Percentiles rank a stretch among this genome's conserved stretches.
These are phyloP conservation scores for Rhododendron molle DNA, from an alignment of 148 eudicot genomes.

Conservation along the genomic window DNA sequence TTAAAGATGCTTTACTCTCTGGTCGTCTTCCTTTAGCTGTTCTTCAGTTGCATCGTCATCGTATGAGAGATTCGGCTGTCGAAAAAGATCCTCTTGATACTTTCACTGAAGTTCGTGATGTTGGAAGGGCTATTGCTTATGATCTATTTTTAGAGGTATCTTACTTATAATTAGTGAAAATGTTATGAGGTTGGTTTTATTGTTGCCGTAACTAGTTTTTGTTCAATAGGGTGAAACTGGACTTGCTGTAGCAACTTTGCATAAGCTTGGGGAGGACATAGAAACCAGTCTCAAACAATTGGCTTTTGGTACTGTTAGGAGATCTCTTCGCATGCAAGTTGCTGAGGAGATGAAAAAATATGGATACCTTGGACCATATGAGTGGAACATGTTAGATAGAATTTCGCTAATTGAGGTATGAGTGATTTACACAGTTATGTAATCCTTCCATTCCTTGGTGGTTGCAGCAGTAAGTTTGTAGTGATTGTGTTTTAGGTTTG, in stretches of 20 bases:
- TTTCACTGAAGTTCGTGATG: slow-evolving; percentile 82
- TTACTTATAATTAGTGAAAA: slow-evolving; percentile 15
- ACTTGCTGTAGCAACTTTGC: slow-evolving; percentile 75
- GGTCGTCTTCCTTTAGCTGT: slow-evolving; percentile 98
- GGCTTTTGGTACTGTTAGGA: slow-evolving; percentile 78
- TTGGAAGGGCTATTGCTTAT: slow-evolving; percentile 87
- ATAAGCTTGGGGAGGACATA: slow-evolving; percentile 94
- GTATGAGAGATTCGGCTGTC: slow-evolving; percentile 32
- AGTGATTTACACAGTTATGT: slow-evolving; percentile 8
- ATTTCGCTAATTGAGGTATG: slow-evolving; percentile 81
- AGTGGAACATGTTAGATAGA: slow-evolving; percentile 66
- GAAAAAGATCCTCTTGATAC: slow-evolving; percentile 63
- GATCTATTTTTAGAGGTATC: slow-evolving; percentile 80
- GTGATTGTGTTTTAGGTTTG: background rate
- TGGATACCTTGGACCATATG: slow-evolving; percentile 71
- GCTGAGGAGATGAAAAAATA: slow-evolving; percentile 62
- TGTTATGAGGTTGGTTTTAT: slow-evolving; percentile 6
- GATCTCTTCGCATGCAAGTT: slow-evolving; percentile 70
- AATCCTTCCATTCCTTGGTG: slow-evolving; percentile 9
- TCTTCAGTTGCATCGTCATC: slow-evolving; percentile 88
- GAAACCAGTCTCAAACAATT: slow-evolving; percentile 79
- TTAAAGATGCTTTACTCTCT: slow-evolving; percentile 81
- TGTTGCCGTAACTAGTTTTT: slow-evolving; percentile 19
- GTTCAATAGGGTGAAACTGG: slow-evolving; percentile 77
- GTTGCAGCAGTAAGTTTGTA: background rate